phyloP scores from a whole-genome alignment of 2,329 filamentous ascomycete genomes.

The Trichoderma aggressivum region DNA sequence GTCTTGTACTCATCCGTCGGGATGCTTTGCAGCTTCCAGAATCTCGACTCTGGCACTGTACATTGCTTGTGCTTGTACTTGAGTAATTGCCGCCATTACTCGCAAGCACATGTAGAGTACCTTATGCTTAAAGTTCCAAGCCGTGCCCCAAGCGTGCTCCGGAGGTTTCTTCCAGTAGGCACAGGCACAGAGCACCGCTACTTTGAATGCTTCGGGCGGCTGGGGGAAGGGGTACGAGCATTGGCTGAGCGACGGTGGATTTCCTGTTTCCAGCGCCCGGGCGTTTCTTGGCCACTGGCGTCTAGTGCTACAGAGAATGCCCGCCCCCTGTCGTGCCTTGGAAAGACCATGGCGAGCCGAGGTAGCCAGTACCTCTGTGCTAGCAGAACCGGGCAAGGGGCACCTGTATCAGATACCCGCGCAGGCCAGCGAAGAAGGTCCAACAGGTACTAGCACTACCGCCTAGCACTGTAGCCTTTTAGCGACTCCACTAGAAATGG shows the following conservation, averaged over 20 bases:
- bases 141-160: background rate
- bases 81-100: background rate
- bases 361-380: background rate
- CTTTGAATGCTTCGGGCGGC: background rate
- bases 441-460: background rate
- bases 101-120: background rate
- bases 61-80: background rate
- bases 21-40: background rate
- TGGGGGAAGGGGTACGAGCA: background rate
- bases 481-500: constrained; percentile 10
- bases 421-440: background rate
- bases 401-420: background rate
- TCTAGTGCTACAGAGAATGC: background rate
- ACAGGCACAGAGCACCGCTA: background rate
- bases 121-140: background rate
- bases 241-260: background rate
- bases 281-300: background rate
- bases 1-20: background rate
- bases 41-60: background rate
- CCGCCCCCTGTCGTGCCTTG: background rate
- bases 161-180: background rate
- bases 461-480: background rate
- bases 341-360: background rate
- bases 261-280: background rate
- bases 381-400: background rate